phyloP scores from a whole-genome alignment of 2,329 filamentous ascomycete species.

The Basipetospora chlamydospora region DNA sequence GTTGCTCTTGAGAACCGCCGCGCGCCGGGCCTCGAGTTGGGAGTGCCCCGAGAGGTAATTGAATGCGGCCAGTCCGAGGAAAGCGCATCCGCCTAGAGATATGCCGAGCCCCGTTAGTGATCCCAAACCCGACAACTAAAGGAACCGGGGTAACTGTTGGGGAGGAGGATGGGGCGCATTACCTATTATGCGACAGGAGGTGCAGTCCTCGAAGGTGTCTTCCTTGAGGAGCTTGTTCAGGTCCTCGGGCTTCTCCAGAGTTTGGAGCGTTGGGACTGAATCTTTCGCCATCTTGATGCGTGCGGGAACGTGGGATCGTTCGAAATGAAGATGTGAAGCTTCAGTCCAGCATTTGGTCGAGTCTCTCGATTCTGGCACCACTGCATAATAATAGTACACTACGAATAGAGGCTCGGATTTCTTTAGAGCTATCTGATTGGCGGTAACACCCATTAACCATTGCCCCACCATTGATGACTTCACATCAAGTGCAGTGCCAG shows the following conservation, averaged over 20 bases:
- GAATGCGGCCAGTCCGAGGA: conserved; percentile 62
- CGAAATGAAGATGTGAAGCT: neutral
- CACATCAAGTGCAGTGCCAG: neutral
- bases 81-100: conserved; percentile 63
- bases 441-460: neutral
- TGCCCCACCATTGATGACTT: conserved; percentile 6
- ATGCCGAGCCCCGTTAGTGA: too few species aligned
- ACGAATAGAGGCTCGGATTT: too few species aligned
- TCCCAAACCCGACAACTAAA: too few species aligned
- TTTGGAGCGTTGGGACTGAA: conserved; percentile 30
- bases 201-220: conserved; percentile 50
- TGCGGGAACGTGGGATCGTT: neutral
- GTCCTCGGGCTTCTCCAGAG: conserved; percentile 46
- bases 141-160: too few species aligned
- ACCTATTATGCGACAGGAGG: conserved; percentile 60
- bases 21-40: conserved; percentile 53
- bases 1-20: conserved; percentile 52
- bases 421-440: too few species aligned
- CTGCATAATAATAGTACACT: too few species aligned
- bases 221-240: conserved; percentile 41
- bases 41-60: conserved; percentile 62
- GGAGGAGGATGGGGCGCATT: conserved; percentile 15
- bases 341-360: too few species aligned
- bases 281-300: conserved; percentile 2
- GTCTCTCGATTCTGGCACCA: too few species aligned